Percentiles rank a stretch among this genome's conserved stretches.
Evolutionary conservation across 805 yeast species (phyloP).

Genomic region (Kluyveromyces wickerhamii): DNA sequence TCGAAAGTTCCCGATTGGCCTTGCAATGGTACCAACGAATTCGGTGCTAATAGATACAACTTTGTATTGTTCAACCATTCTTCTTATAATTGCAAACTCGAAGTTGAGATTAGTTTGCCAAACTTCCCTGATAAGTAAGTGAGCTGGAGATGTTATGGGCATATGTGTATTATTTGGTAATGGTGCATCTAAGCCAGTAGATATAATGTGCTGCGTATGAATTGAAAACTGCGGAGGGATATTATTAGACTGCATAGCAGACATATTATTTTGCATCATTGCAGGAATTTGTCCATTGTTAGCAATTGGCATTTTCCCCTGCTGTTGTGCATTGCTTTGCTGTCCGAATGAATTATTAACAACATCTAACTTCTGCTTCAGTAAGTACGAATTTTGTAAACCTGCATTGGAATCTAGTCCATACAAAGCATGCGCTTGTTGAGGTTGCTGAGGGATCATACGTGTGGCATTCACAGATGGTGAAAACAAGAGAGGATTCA

Average conservation of each 20-base stretch:
- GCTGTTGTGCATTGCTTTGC: constrained; percentile 14
- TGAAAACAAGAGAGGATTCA: constrained; percentile 26
- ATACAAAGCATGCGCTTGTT: constrained; percentile 12
- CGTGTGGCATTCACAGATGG: constrained; percentile 22
- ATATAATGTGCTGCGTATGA: constrained; percentile 19
- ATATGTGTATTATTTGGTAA: constrained; percentile 6
- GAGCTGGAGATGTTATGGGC: constrained; percentile 25
- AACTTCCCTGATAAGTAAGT: constrained; percentile 54
- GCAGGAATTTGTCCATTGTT: constrained; percentile 9
- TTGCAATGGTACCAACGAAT: constrained; percentile 91
- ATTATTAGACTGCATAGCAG: constrained; percentile 9
- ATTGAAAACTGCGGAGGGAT: constrained; percentile 22
- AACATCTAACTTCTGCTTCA: constrained; percentile 25
- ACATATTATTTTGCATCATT: constrained; percentile 8
- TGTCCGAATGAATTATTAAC: constrained; percentile 11
- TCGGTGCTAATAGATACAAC: constrained; percentile 75
- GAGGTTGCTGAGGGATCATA: constrained; percentile 19
- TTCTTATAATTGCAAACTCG: constrained; percentile 56
- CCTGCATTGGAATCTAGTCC: constrained; percentile 14
- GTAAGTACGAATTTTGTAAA: constrained; percentile 17
- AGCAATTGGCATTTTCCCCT: constrained; percentile 10
- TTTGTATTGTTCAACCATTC: constrained; percentile 45
- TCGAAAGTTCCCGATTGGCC: constrained; percentile 91
- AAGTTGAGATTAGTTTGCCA: constrained; percentile 63
- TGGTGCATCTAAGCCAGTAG: constrained; percentile 12